Evolutionary conservation across 371 early-diverging fungal genomes (phyloP), one percentile per base, ranked within the genome.

Genomic region (Synchytrium microbalum): DNA sequence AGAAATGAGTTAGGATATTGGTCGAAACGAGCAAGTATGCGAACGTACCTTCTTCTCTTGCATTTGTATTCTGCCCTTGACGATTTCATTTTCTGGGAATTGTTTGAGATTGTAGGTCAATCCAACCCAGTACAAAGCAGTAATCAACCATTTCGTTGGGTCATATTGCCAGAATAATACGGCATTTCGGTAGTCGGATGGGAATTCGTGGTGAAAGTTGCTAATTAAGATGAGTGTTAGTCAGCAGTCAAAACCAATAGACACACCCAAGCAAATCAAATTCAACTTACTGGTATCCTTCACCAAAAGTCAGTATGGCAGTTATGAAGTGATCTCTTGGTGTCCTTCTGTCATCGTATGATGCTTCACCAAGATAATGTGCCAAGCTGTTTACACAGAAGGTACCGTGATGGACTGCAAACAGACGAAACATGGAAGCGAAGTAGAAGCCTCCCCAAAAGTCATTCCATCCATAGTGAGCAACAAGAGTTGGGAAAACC

Each of bases 151-250:
- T 46, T 66, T 66, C 30, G 67, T 66, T 13, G 67, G 67, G 64
- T 66, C 67, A n/a, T 69, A 66, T 53, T 66, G 63, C 25, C 25
- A 66, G 55, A 56, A 66, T 23, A 67, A 33, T 24, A 66, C 68
- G 5, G 69, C 67, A 46, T 66, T 66, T 14, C 67, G 67, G 70
- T 67, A 66, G 60, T 66, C 67, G 5, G 56, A 5, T n/a, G 67
- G 67, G 52, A 69, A 66, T 46, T 66, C 67, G 31, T 66, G 67
- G 70, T 66, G 67, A 53, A 66, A 66, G 68, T 65, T 65, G 55
- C n/a, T n/a, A n/a, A n/a, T n/a, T n/a, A n/a, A 61, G 64, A 63
- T 63, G 19, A 14, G n/a, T n/a, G n/a, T n/a, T n/a, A n/a, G n/a
- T n/a, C n/a, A n/a, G n/a, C n/a, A n/a, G n/a, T n/a, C n/a, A n/a